Evolutionary conservation across 208 protist genomes (phyloP).

Genomic region (Leishmania guyanensis): DNA sequence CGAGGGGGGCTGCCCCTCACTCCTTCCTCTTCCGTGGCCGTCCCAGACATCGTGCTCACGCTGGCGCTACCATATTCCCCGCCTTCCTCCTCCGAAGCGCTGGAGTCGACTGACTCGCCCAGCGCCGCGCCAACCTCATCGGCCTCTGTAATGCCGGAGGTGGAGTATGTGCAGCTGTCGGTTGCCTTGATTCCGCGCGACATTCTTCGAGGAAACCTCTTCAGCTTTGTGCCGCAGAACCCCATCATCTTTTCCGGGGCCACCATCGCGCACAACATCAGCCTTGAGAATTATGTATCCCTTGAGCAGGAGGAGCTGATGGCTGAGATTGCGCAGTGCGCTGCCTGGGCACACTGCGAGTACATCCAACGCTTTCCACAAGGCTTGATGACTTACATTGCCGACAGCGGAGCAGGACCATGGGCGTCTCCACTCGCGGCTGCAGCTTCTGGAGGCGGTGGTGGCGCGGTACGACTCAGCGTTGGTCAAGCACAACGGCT

Average conservation of each 20-base stretch:
- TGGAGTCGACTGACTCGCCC: background rate
- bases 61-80: constrained; percentile 13
- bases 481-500: constrained; percentile 74
- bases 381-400: constrained; percentile 62
- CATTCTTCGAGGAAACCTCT: constrained; percentile 53
- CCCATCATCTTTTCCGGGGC: constrained; percentile 65
- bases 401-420: constrained; percentile 29
- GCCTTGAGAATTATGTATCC: constrained; percentile 58
- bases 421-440: constrained; percentile 25
- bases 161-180: constrained; percentile 24
- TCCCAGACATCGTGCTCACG: constrained; percentile 22
- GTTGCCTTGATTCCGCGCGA: constrained; percentile 39
- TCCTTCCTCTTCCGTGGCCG: background rate
- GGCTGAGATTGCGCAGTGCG: constrained; percentile 37
- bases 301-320: constrained; percentile 46
- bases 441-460: constrained; percentile 10
- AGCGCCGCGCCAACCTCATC: constrained; percentile 4
- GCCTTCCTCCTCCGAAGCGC: background rate
- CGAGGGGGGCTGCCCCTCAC: constrained; percentile 2
- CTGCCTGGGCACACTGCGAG: constrained; percentile 55
- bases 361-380: constrained; percentile 67
- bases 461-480: constrained; percentile 57
- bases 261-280: constrained; percentile 84
- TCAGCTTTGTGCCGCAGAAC: constrained; percentile 76
- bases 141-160: background rate